Base-by-base conservation (phyloP, 805 yeast species). In the Grigorovia yakushimaensis region DNA sequence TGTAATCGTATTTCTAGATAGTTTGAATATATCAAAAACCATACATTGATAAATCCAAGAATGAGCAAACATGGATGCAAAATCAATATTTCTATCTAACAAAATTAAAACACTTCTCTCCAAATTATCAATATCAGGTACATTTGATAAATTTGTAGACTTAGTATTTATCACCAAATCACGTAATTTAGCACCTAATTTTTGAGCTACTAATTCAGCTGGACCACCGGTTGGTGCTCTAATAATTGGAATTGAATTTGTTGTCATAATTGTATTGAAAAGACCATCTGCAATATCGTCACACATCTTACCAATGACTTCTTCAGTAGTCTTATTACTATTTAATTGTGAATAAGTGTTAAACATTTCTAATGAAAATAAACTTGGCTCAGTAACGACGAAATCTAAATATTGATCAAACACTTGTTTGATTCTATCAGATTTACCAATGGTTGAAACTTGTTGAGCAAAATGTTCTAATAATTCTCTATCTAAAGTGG, bases 21-120 rank as follows among this genome's bases (percentile, higher is more conserved):
- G 73, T 45, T 78, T 76, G 63, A 93, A 87, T 5, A 88, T 93
- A 62, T 93, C 99, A 59, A 89, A 85, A 18, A 93, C 93, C 78
- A 93, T 81, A 59, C 96, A 88, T 69, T 91, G 96, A 64, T 93
- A 93, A 44, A 94, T 89, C 97, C 98, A 91, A 11, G 97, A 87
- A 67, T 93, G 99, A 1, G 91, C 78, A 65, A 93, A 82, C 97
- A 93, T 91, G 15, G 95, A 83, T 1, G 93, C 82, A 51, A 93
- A 72, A 66, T 93, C 98, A 49, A 93, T 73, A 61, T 84, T 86
- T 65, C 99, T 76, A 67, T 93, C 99, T 41, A 93, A 67, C 39
- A 93, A 65, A 30, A 94, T 74, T 56, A 93, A 71, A 11, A 91
- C 96, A 2, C 84, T 78, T 51, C 95, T 72, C 48, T 81, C 82